Base-by-base conservation (phyloP, 345 rosid genomes). In the Physaria fendleri region DNA sequence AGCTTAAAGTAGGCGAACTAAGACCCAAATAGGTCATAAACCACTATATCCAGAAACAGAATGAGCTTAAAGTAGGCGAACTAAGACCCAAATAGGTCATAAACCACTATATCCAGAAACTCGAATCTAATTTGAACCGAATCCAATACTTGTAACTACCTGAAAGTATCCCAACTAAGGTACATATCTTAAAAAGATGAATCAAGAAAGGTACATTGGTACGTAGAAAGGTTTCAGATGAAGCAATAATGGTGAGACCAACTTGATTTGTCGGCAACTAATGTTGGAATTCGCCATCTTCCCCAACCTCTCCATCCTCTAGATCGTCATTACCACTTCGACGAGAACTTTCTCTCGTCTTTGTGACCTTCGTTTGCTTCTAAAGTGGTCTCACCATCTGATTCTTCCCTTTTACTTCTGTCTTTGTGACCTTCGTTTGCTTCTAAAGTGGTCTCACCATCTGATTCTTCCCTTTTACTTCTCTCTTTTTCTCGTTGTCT, bases 251-350 rank as follows among this genome's bases (percentile, higher is more conserved):
- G 59, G 59, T 55, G 40, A 39, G 12, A 15, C 15, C 37, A 25
- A 7, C 38, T 30, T 30, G 11, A 66, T 22, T 40, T 30, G 10
- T 8, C 56, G 46, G 45, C 3, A 32, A 49, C 9, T 64, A 67
- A 74, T 82, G 81, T 64, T 49, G 66, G 61, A 86, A 85, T 77
- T 94, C 99, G 28, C 95, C 95, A 40, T 87, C 97, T 59, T 83
- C 92, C 10, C 97, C 97, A 38, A 93, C 74, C 64, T 93, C 97
- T 30, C 99, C 99, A 76, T 94, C 99, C 70, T 90, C 97, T 28
- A 94, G 83, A 58, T 93, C 97, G 1, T 89, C 94, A 44, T 81
- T 40, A 45, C 80, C 85, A 78, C 70, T 74, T 75, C 88, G 74
- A 14, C 90, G 89, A 30, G 82, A 65, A 56, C 85, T 64, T 50